Evolutionary conservation across 2,329 filamentous ascomycete genomes (phyloP), one percentile per base, ranked within the genome.

Genomic region (Blastomyces silverae): DNA sequence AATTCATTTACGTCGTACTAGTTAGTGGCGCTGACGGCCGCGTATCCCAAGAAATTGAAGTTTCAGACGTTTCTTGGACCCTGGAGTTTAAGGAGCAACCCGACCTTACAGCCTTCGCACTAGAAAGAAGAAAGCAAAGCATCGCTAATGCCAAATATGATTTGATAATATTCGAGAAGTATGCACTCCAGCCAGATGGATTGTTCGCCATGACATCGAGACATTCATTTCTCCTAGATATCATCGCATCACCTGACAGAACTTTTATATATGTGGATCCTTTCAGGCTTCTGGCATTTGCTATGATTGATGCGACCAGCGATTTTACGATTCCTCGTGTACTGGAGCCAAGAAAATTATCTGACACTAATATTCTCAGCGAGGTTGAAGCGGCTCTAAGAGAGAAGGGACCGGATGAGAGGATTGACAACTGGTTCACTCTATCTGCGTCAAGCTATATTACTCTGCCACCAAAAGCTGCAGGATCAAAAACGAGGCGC

Each of bases 401-500:
- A 20, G n/a, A 28, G 17, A 11, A 59, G 6, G 37, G 56, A 8
- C 7, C 44, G 25, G 28, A 6, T 22, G 44, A 8, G 44, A 25
- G 50, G 42, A n/a, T 50, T 22, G 44, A 50, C 28, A 61, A 50
- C 28, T 61, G 44, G 59, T 22, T 61, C 59, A 61, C 42, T 28
- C 15, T 37, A 5, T n/a, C 44, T 34, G 25, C 7, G 25, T 7
- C 25, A 34, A 34, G 44, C 5, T 37, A 15, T 22, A 50, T 61
- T 20, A 48, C 44, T 17, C 15, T 61, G 20, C 44, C 59, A 1
- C 25, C 44, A 2, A 50, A 61, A 61, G 37, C 59, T 17, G 20
- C 25, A 37, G 37, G 28, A 22, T 61, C 59, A 37, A 50, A 50
- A 22, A 10, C 15, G 13, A 59, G 56, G 37, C 13, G 37, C 22